Conservation (phyloP, 1,139 yeast genomes). For the Kurtzmaniella quercitrusa region DNA sequence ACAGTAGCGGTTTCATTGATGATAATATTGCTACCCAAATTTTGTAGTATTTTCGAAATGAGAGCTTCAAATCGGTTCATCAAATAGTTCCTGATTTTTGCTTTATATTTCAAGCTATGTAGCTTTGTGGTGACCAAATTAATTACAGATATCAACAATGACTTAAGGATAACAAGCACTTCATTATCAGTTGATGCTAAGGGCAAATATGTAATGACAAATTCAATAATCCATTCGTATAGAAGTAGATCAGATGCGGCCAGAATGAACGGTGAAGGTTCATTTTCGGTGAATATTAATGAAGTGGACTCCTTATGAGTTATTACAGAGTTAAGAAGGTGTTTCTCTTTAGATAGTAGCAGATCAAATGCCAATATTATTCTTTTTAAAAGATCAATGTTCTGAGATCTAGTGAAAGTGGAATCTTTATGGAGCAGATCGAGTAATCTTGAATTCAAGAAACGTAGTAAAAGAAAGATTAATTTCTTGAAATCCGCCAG, state of each 20-base stretch:
- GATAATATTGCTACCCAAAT: neutral
- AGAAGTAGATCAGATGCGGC: conserved; percentile 9
- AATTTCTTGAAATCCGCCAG: conserved; percentile 35
- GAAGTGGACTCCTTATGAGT: neutral
- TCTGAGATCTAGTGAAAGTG: neutral
- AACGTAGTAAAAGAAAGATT: conserved; percentile 29
- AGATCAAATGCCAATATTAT: conserved; percentile 25
- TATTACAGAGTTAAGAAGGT: conserved; percentile 18
- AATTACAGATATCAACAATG: conserved; percentile 28
- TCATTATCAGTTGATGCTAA: conserved; percentile 12
- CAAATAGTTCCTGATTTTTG: conserved; percentile 15
- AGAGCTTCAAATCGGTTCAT: conserved; percentile 12
- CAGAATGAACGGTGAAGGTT: neutral
- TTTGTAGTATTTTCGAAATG: conserved; percentile 10
- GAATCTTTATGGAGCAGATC: conserved; percentile 5
- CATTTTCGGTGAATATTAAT: neutral
- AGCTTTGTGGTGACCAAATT: conserved; percentile 27
- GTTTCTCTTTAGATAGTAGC: conserved; percentile 25
- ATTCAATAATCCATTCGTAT: conserved; percentile 31
- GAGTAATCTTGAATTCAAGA: conserved; percentile 22
- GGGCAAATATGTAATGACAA: conserved; percentile 24
- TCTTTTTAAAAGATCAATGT: conserved; percentile 14
- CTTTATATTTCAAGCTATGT: conserved; percentile 23
- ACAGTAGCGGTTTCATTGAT: conserved; percentile 7
- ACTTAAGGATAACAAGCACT: conserved; percentile 21